Evolutionary conservation across 2,329 filamentous ascomycete genomes (phyloP), one percentile per base, ranked within the genome.

Genomic region (Balansia obtecta): DNA sequence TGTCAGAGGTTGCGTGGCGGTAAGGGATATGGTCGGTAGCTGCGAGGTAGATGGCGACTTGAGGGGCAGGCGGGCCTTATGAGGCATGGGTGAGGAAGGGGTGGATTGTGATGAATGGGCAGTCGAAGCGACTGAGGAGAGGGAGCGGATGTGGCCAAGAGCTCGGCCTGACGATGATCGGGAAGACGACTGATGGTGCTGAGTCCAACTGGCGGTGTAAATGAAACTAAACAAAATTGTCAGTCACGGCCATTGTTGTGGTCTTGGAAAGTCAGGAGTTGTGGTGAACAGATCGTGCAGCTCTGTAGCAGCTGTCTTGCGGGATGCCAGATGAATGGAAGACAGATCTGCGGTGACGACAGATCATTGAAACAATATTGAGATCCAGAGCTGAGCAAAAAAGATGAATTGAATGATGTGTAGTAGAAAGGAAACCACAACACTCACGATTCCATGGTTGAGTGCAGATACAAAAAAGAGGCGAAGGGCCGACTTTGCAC

Each of bases 151-250:
- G 57, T 79, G 76, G 51, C 73, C 71, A 45, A 74, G 63, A 40
- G 49, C 44, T 55, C 60, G 62, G 40, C 59, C 56, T 12, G 63
- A 55, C 40, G 59, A 57, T 33, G 61, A 55, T 22, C 61, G 56
- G 46, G 60, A 58, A 18, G 60, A 52, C 27, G 49, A 9, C 15
- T 59, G 56, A 32, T 64, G 58, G 53, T 65, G 71, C 63, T 73
- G 72, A 56, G 73, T 68, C 72, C 74, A 79, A 63, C 72, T 71
- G 56, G 73, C 68, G 54, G 76, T 70, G 55, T 73, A 71, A 52
- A 78, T 72, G 63, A 80, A 74, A 65, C 75, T 80, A 54, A 50
- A 54, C 30, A 53, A 53, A 37, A 16, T 55, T 41, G 52, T 58
- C 44, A 59, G 55, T 50, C 51, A 53, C 50, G 40, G 48, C 41